Evolutionary conservation across 208 protist genomes (phyloP), one percentile per base, ranked within the genome.

Genomic region (Eutreptiella sp.): DNA sequence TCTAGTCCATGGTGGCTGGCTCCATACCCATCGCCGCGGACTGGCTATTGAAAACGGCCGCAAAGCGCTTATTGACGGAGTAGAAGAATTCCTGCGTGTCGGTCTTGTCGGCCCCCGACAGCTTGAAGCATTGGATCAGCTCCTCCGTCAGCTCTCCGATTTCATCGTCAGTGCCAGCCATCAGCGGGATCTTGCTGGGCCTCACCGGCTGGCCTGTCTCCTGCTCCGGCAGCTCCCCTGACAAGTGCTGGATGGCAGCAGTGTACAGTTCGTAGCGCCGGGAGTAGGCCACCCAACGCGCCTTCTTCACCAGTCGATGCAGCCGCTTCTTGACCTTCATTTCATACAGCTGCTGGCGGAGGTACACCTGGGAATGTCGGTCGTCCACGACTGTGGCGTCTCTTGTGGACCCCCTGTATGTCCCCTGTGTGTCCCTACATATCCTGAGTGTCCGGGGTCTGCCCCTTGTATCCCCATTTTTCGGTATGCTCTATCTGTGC

Each of bases 71-170:
- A 3, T 58, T 63, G 2, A 64, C 55, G 21, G 11, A 3, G 28
- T 70, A 73, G 19, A 62, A 46, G 45, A 66, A 73, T 39, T 73
- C 66, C 41, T 73, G 68, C 27, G 21, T 31, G 1, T 73, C 68
- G n/a, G 43, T 58, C 33, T 23, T 19, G 19, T 28, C 38, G 21
- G 5, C 3, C 21, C 27, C 33, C 35, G 26, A 27, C 7, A 73
- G 26, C 21, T 47, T 29, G 29, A 73, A 72, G 60, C 55, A 74
- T 21, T 46, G 14, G 28, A 46, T 47, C 4, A 73, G 29, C 3
- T 70, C 43, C 38, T 74, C 53, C 16, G 73, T 28, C 31, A 46
- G 53, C 9, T 33, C n/a, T 3, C 45, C 64, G n/a, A 70, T 47
- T n/a, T 72, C 64, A 23, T 42, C 54, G 24, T 59, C 32, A 9